Evolutionary conservation across 2,329 filamentous ascomycete species (phyloP), one percentile per base, ranked within the genome.

Genomic region (Colletotrichum filicis): DNA sequence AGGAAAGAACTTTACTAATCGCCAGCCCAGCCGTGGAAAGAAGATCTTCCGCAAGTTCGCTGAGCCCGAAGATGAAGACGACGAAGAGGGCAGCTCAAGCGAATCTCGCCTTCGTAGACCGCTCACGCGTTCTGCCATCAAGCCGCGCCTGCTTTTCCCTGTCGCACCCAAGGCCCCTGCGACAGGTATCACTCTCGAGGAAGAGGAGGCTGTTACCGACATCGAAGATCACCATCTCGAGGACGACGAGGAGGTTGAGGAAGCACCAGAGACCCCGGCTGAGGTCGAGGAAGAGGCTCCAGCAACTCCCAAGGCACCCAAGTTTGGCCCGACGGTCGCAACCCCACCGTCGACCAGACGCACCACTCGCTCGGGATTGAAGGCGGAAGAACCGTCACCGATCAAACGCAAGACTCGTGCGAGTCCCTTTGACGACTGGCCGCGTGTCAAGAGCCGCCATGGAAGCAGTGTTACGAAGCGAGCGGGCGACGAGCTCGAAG

Each of bases 1-100:
- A 68, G 6, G 19, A 53, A 35, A 74, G 28, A 56, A 68, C 30
- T 7, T 59, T 19, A 65, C 73, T 71, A 63, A 68, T 62, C 42
- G 19, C 61, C 16, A 19, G 24, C 19, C 22, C 74, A 95, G 93
- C 86, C 94, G 94, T 77, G 94, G 94, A 80, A 94, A 93, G 86
- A 94, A 91, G 80, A 86, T 94, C 69, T 95, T 94, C 84, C 91
- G 92, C 81, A 93, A 92, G 79, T 94, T 92, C 76, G 81, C 84
- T 8, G 83, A 85, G 35, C 80, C 75, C 46, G 80, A 84, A 52
- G 79, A 83, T 55, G 82, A 80, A 9, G 80, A 79, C 1, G 81
- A 77, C 19, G 80, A 81, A 58, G 82, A 84, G 24, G 75, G 63
- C 78, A 68, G 58, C 30, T 58, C 80, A 16, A 56, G 53, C 26